A percentile compares a stretch with the other conserved stretches of the same genome.
These are phyloP conservation scores for Saccharomyces hybrid DNA, from an alignment of 1,139 yeast genomes.

Conservation along the genomic window DNA sequence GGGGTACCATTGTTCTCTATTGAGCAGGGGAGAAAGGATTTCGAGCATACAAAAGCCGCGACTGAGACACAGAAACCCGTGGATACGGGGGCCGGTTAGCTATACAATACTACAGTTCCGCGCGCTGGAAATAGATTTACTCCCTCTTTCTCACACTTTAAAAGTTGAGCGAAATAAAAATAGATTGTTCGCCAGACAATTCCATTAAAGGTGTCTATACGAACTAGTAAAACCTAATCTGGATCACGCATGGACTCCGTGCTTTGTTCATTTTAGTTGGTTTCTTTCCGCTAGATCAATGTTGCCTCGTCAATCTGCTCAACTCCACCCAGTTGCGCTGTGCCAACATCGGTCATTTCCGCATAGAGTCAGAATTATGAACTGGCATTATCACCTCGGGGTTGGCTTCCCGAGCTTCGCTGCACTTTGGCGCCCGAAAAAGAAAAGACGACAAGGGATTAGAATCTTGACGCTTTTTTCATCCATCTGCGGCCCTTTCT, in stretches of 20 bases:
- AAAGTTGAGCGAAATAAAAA: not conserved
- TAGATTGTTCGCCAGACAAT: not conserved
- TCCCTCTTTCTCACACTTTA: not conserved
- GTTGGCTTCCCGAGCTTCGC: not conserved
- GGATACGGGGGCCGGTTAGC: not conserved
- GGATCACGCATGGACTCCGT: not conserved
- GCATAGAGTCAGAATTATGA: not conserved
- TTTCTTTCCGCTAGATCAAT: not conserved
- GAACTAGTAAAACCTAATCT: not conserved
- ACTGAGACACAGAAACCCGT: not conserved
- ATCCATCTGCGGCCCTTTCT: not conserved
- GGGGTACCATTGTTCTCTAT: not conserved
- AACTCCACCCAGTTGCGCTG: not conserved
- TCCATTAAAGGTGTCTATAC: not conserved
- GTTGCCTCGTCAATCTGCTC: not conserved
- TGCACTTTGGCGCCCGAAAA: not conserved
- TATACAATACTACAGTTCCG: not conserved
- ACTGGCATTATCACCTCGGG: not conserved
- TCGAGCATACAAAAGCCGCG: not conserved
- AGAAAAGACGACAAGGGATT: not conserved
- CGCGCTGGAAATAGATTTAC: not conserved
- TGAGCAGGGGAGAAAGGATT: not conserved
- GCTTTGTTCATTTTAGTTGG: not conserved
- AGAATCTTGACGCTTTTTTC: not conserved
- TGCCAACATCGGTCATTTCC: not conserved